Evolutionary conservation across 345 rosid genomes (phyloP).

Genomic region (Salix viminalis): DNA sequence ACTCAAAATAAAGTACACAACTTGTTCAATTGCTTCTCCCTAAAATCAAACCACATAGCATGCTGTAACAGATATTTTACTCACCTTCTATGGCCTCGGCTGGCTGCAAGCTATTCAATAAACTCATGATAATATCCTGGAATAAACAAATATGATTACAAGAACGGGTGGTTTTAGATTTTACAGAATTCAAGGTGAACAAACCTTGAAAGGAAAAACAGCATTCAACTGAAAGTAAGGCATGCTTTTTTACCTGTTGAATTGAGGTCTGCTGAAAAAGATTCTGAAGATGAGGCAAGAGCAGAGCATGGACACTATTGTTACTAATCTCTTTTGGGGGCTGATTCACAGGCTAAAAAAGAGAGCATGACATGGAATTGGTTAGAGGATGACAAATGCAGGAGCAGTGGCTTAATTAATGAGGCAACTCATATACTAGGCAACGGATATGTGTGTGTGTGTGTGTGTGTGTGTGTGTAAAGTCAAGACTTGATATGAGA

Average conservation of each 20-base stretch:
- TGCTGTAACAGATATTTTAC: slow-evolving; percentile 24
- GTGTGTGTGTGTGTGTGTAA: too few relatives aligned
- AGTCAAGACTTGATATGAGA: neutral
- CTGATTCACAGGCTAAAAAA: slow-evolving; percentile 55
- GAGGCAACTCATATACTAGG: neutral
- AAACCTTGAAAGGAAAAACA: neutral
- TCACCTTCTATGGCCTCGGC: slow-evolving; percentile 65
- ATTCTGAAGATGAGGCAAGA: slow-evolving; percentile 82
- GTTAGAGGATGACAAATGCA: neutral
- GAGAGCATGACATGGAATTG: neutral
- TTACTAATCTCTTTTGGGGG: slow-evolving; percentile 49
- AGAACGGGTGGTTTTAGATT: neutral
- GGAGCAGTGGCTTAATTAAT: neutral
- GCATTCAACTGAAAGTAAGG: neutral
- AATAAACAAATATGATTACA: slow-evolving; percentile 22
- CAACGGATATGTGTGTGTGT: neutral
- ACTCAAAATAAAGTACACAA: slow-evolving; percentile 15
- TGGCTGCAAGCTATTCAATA: slow-evolving; percentile 65
- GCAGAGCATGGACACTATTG: slow-evolving; percentile 36
- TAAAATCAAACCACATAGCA: slow-evolving; percentile 4
- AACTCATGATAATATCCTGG: slow-evolving; percentile 71
- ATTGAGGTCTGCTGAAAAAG: slow-evolving; percentile 75
- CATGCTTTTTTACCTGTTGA: slow-evolving; percentile 62
- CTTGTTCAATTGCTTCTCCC: slow-evolving; percentile 1
- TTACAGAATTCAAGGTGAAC: neutral